Conservation (phyloP, 1,139 yeast species). For the Chernovozyma aurita region DNA sequence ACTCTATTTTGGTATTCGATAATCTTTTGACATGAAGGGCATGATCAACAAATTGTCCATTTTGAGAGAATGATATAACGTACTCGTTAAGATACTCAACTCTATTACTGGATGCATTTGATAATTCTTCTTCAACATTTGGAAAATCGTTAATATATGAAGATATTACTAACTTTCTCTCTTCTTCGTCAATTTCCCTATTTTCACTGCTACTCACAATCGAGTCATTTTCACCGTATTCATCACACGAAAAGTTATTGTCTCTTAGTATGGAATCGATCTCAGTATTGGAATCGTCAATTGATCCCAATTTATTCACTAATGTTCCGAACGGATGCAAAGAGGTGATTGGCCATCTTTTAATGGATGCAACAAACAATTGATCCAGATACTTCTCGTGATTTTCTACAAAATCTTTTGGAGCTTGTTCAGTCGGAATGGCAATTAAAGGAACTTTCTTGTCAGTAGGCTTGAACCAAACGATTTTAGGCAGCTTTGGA, state of each 20-base stretch:
- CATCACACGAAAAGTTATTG: constrained; percentile 86
- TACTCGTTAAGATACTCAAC: constrained; percentile 58
- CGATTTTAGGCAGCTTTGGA: constrained; percentile 79
- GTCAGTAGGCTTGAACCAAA: constrained; percentile 98
- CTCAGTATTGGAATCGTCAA: constrained; percentile 75
- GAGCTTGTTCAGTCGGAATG: constrained; percentile 97
- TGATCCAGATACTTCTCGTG: constrained; percentile 79
- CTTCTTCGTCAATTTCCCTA: constrained; percentile 16
- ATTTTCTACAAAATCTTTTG: constrained; percentile 89
- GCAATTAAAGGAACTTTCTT: constrained; percentile 97
- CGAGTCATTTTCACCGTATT: constrained; percentile 50
- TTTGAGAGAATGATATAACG: constrained; percentile 63
- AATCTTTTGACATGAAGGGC: constrained; percentile 72
- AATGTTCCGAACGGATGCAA: constrained; percentile 96
- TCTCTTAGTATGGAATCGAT: constrained; percentile 88
- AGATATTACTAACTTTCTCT: constrained; percentile 13
- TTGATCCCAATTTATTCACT: constrained; percentile 78
- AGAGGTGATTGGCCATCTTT: constrained; percentile 98
- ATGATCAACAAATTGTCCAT: constrained; percentile 61
- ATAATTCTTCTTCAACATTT: constrained; percentile 30
- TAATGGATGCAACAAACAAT: constrained; percentile 88
- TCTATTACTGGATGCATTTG: constrained; percentile 23
- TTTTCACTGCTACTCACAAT: constrained; percentile 11
- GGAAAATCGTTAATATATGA: constrained; percentile 32
- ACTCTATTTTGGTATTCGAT: constrained; percentile 57